Percentiles rank a stretch among this genome's conserved stretches.
Evolutionary conservation across 345 rosid genomes (phyloP).

Genomic region (Microcos paniculata): DNA sequence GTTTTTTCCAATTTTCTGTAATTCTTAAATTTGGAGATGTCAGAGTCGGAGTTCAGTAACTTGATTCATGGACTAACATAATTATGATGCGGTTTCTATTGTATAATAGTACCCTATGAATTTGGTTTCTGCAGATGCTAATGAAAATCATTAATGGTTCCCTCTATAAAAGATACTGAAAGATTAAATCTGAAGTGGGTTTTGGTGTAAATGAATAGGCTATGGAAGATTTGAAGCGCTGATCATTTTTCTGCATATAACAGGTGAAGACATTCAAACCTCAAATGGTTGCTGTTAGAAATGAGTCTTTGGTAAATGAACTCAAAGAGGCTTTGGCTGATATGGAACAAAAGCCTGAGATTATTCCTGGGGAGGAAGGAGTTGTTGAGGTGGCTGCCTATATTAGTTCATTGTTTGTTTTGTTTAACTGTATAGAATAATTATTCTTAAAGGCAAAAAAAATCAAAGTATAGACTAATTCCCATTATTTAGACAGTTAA

Average conservation of each 20-base stretch:
- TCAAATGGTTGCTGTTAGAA: conserved; percentile 75
- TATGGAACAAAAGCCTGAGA: conserved; percentile 82
- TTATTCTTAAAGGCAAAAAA: too few relatives aligned
- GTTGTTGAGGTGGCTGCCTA: conserved; percentile 58
- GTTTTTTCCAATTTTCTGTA: not conserved
- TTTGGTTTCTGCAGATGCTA: not conserved
- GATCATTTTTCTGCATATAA: conserved; percentile 14
- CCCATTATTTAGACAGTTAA: conserved; percentile 7
- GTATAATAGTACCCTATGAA: not conserved
- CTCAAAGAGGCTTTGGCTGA: conserved; percentile 82
- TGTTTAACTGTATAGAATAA: conserved; percentile 8
- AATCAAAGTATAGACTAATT: not conserved
- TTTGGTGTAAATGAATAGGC: not conserved
- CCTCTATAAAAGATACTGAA: not conserved
- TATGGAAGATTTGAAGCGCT: conserved; percentile 2
- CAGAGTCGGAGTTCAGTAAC: not conserved
- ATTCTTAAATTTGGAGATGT: not conserved
- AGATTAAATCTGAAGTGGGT: not conserved
- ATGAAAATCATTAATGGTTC: not conserved
- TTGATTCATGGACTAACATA: conserved; percentile 10
- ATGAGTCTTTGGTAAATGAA: conserved; percentile 69
- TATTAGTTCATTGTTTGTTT: conserved; percentile 5
- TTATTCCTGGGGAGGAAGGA: conserved; percentile 94
- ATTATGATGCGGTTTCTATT: not conserved
- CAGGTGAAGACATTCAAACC: conserved; percentile 91